Evolutionary conservation across 2,329 filamentous ascomycete genomes (phyloP).

Genomic region (Epichloe gansuensis): DNA sequence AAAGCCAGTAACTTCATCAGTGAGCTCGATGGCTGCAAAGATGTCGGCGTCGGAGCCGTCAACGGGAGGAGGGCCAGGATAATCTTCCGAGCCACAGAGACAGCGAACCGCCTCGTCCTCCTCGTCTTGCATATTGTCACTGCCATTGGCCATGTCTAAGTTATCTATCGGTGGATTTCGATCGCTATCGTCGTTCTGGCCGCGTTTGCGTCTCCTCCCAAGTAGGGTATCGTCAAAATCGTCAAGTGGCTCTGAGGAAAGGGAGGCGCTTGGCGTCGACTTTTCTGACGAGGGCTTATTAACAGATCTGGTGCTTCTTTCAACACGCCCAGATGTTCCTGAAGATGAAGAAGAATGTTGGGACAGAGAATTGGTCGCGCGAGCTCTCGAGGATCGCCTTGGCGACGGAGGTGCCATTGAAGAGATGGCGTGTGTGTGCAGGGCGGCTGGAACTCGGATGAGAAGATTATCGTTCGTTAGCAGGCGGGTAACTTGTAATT

Average conservation of each 20-base stretch:
- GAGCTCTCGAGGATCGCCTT: slow-evolving; percentile 84
- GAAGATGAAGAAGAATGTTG: slow-evolving; percentile 72
- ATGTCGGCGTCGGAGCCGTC: slow-evolving; percentile 45
- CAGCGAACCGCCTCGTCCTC: slow-evolving; percentile 94
- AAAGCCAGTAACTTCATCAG: slow-evolving; percentile 81
- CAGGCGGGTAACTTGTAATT: neutral
- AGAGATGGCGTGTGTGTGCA: slow-evolving; percentile 19
- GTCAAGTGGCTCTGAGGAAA: slow-evolving; percentile 56
- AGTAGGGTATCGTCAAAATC: slow-evolving; percentile 60
- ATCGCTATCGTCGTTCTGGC: slow-evolving; percentile 48
- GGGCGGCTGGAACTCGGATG: slow-evolving; percentile 14
- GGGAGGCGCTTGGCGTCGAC: slow-evolving; percentile 59
- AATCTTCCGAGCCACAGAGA: slow-evolving; percentile 88
- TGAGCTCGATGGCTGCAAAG: slow-evolving; percentile 48
- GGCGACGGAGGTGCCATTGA: slow-evolving; percentile 54
- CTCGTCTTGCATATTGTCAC: slow-evolving; percentile 56
- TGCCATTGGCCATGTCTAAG: slow-evolving; percentile 46
- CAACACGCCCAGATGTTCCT: slow-evolving; percentile 61
- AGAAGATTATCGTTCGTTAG: neutral
- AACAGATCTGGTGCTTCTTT: slow-evolving; percentile 60
- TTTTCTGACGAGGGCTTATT: slow-evolving; percentile 65
- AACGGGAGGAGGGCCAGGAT: slow-evolving; percentile 67
- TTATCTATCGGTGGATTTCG: slow-evolving; percentile 29
- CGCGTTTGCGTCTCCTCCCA: slow-evolving; percentile 68
- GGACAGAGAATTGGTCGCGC: slow-evolving; percentile 61